Evolutionary conservation across 225 moss, liverwort and hornwort genomes (phyloP).

Genomic region (Antitrichia curtipendula): DNA sequence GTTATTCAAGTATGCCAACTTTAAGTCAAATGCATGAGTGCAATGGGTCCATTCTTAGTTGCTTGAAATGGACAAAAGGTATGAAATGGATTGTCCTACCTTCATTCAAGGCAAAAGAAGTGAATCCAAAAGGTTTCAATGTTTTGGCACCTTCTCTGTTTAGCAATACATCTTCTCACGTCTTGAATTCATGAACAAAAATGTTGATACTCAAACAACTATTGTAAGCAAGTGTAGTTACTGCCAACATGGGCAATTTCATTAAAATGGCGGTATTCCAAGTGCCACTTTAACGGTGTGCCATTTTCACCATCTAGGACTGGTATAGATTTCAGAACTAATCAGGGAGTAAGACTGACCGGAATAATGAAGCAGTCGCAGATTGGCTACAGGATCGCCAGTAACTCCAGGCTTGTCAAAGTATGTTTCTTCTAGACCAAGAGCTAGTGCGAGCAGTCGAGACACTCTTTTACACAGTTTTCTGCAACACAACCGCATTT

Average conservation of each 20-base stretch:
- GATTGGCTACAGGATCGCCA: conserved; percentile 46
- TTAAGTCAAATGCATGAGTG: too few relatives aligned
- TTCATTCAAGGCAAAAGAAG: neutral
- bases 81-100: neutral
- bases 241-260: too few relatives aligned
- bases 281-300: too few relatives aligned
- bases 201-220: neutral
- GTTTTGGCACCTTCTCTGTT: neutral
- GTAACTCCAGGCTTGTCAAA: conserved; percentile 55
- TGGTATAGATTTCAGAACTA: too few relatives aligned
- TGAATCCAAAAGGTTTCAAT: neutral
- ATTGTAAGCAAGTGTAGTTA: neutral
- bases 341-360: conserved; percentile 27
- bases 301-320: too few relatives aligned
- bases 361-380: conserved; percentile 66
- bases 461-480: conserved; percentile 39
- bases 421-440: conserved; percentile 51
- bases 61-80: neutral
- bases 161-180: neutral
- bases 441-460: conserved; percentile 61
- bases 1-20: neutral
- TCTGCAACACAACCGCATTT: conserved; percentile 14
- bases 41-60: neutral
- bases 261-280: too few relatives aligned
- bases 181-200: neutral